These are phyloP conservation scores for Dorcoceras hygrometricum DNA, from an alignment of 257 asterid genomes.

Conservation along the genomic window DNA sequence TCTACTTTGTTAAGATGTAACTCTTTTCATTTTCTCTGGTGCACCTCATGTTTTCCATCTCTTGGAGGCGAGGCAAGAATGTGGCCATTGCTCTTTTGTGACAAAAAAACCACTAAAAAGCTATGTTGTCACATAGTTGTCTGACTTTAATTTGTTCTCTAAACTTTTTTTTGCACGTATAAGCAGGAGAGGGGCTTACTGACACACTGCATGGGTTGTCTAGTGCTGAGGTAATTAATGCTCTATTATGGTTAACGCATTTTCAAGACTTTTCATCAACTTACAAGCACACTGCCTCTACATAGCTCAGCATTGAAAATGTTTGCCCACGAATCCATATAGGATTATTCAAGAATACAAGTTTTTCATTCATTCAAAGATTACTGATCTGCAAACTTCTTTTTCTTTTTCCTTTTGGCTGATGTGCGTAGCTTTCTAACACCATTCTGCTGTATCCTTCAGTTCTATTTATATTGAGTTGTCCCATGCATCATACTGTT, in stretches of 20 bases:
- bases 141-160: constrained; percentile 16
- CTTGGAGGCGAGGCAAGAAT: not conserved
- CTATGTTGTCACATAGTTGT: constrained; percentile 11
- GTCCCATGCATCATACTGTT: constrained; percentile 9
- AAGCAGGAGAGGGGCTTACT: constrained; percentile 84
- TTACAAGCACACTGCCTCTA: constrained; percentile 2
- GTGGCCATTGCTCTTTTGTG: not conserved
- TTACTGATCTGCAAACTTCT: too few relatives aligned
- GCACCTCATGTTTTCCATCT: not conserved
- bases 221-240: constrained; percentile 58
- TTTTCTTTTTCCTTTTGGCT: not conserved
- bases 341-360: not conserved
- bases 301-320: not conserved
- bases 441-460: constrained; percentile 4
- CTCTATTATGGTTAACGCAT: constrained; percentile 2
- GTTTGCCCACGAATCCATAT: not conserved
- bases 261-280: constrained; percentile 12
- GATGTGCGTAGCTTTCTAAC: not conserved
- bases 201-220: constrained; percentile 69
- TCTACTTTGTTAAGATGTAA: not conserved
- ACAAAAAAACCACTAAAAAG: not conserved
- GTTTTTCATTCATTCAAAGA: too few relatives aligned
- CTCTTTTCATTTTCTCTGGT: not conserved
- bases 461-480: constrained; percentile 2
- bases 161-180: constrained; percentile 17